Evolutionary conservation across 2,329 filamentous ascomycete genomes (phyloP), one percentile per base, ranked within the genome.

Genomic region (Magnaporthiopsis incrustans): DNA sequence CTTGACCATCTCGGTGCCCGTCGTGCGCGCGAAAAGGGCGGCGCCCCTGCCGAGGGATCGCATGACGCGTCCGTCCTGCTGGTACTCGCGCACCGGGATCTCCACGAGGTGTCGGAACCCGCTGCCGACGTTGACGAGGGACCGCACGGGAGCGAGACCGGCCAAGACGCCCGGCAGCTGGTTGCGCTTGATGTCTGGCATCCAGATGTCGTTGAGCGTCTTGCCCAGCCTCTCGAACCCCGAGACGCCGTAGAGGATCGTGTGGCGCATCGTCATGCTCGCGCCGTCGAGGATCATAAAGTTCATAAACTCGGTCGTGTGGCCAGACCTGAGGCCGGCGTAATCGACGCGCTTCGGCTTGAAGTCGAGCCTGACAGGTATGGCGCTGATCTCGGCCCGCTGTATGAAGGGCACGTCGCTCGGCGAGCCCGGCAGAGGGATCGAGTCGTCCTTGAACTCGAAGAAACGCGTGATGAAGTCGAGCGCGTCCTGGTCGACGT

Each of bases 331-430:
- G 4, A 99, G 83, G 4, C 93, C 93, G 0, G 88, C 91, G 70
- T 99, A 99, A 74, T 99, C 94, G 25, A 99, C 91, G n/a, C 92
- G 87, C 76, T 99, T 98, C 11, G 95, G 95, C 74, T 99, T 99
- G 78, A 99, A 99, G 76, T 99, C 95, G 4, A 87, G 85, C 71
- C 90, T 92, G 64, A 99, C 83, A 2, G 88, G 88, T 30, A 99
- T 85, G 4, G 90, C 86, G 68, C 91, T 90, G 60, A 99, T 83
- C 76, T 98, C 95, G 1, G 92, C 89, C 63, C 95, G 85, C 73
- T 98, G 94, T 1, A 99, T 80, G 75, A 97, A 99, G 0, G 92
- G 91, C 8, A 89, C 78, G 64, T 96, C 92, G 59, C 87, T 87
- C 2, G 86, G 82, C 1, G 86, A 83, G 3, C 79, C 77, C 35